Evolutionary conservation across 345 rosid genomes (phyloP).

Genomic region (Eucalyptus grandis): DNA sequence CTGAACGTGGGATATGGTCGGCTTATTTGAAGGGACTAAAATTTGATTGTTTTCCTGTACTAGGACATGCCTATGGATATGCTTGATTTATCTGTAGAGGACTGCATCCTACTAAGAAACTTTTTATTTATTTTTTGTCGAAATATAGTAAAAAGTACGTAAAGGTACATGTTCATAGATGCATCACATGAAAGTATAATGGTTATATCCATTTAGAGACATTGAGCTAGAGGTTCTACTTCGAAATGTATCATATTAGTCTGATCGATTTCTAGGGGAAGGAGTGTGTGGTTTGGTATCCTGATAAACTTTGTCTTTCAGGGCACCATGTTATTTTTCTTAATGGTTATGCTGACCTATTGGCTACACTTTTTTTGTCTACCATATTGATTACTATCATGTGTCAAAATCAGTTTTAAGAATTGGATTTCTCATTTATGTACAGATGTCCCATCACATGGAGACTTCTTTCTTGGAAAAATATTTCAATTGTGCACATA

Average conservation of each 20-base stretch:
- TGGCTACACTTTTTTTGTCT: neutral
- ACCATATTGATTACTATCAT: neutral
- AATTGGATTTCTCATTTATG: neutral
- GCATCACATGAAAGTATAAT: neutral
- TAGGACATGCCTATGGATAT: neutral
- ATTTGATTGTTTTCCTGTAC: neutral
- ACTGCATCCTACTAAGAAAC: neutral
- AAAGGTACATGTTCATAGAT: neutral
- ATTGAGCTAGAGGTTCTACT: neutral
- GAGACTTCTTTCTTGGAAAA: neutral
- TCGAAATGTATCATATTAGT: neutral
- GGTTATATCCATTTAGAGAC: neutral
- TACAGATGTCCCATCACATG: neutral
- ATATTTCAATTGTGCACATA: neutral
- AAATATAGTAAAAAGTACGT: neutral
- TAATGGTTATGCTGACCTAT: neutral
- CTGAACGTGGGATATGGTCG: neutral
- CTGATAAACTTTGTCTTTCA: neutral
- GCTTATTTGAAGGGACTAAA: neutral
- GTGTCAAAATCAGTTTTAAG: neutral
- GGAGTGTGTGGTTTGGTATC: neutral
- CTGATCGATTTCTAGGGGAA: neutral
- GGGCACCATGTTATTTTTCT: neutral
- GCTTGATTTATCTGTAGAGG: neutral
- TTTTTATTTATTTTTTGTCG: neutral